Evolutionary conservation across 108 stramenopile genomes (phyloP).

Genomic region (Skeletonema costatum): DNA sequence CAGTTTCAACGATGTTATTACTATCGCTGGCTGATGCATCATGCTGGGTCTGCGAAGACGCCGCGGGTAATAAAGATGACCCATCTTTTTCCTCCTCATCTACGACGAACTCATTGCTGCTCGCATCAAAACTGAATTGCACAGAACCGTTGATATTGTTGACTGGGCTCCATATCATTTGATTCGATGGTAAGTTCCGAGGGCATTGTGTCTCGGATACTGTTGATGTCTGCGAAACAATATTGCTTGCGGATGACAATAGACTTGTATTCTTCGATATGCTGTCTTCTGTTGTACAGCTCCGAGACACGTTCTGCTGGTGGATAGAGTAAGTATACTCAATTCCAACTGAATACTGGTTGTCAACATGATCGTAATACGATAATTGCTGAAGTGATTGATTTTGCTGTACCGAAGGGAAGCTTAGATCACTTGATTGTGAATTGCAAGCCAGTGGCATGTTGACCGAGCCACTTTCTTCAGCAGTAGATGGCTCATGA

Average conservation of each 20-base stretch:
- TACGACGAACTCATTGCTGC: background rate
- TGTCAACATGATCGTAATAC: background rate
- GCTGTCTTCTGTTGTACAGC: background rate
- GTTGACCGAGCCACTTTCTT: background rate
- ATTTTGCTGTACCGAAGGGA: background rate
- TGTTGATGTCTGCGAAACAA: background rate
- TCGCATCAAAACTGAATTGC: background rate
- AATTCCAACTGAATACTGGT: background rate
- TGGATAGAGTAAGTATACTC: background rate
- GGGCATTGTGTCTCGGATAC: constrained; percentile 24
- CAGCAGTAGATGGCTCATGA: background rate
- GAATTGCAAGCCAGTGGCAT: background rate
- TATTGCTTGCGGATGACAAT: background rate
- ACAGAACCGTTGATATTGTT: background rate
- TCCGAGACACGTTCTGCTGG: background rate
- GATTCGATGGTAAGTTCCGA: constrained; percentile 26
- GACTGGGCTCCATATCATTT: constrained; percentile 34
- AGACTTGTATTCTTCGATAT: background rate
- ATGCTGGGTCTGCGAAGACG: background rate
- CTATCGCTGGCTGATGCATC: background rate
- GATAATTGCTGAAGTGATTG: background rate
- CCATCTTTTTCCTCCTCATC: background rate
- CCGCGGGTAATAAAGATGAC: background rate
- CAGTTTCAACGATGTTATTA: background rate
- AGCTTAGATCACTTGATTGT: background rate